Base-by-base conservation (phyloP, 139 green algal species). In the Microglena sp. region DNA sequence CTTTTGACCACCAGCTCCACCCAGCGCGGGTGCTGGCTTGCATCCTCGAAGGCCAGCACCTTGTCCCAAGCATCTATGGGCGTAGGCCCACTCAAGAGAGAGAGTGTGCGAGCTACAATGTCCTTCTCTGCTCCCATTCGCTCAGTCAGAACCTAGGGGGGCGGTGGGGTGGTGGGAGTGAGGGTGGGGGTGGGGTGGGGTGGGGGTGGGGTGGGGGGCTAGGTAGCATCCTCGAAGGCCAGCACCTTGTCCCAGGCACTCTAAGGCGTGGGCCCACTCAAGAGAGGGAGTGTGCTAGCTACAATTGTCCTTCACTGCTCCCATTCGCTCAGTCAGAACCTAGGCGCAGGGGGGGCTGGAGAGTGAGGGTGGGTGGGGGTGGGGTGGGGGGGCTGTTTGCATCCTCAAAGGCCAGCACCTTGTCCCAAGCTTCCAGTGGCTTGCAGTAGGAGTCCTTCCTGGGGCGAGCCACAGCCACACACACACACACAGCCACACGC, bases 1-100 rank as follows among this genome's bases (percentile, higher is more conserved):
- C 73, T 68, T 28, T 73, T 61, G 11, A 79, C 67, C 4, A 65
- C 59, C 28, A 84, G 65, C 64, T 76, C 73, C 68, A 84, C 62
- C 1, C 53, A 74, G 66, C 72, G 57, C 5, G 66, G 55, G 67
- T 79, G 58, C 26, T 75, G 50, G 3, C 18, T 29, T 1, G 50
- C 64, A 29, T 71, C 53, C 55, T 76, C 68, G 24, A 64, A 54
- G 18, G 28, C 53, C 32, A 85, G 66, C 29, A 68, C 11, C 18
- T 32, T 29, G 11, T 15, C 55, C 71, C 78, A 85, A 3, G 45
- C 69, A 1, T 73, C 66, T 53, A 85, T 44, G 31, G 71, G 76
- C 5, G 31, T 3, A 8, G 60, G 5, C 1, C 32, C 33, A 6
- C 34, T 33, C 1, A 85, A 33, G 33, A 71, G 28, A 2, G 73